phyloP scores from a whole-genome alignment of 306 rosid genomes.

The Abrus precatorius region DNA sequence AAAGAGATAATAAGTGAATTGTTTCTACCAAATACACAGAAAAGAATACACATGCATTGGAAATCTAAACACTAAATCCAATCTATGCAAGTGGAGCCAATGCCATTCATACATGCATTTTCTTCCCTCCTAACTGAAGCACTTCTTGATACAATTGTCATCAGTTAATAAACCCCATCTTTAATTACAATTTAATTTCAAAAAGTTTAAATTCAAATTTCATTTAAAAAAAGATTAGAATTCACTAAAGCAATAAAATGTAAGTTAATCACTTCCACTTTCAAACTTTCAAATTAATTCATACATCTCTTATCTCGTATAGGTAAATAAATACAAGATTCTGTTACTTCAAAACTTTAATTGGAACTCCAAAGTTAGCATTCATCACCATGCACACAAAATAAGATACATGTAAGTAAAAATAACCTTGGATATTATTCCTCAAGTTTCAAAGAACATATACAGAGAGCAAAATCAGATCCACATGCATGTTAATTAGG shows the following conservation, averaged over 20 bases:
- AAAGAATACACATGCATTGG: slow-evolving; percentile 9
- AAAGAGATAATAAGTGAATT: not conserved
- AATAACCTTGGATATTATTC: not conserved
- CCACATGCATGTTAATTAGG: not conserved
- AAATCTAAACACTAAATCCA: slow-evolving; percentile 4
- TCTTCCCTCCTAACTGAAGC: slow-evolving; percentile 4
- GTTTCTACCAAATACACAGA: slow-evolving; percentile 6
- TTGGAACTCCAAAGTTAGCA: not conserved
- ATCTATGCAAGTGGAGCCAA: slow-evolving; percentile 35
- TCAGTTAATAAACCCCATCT: not conserved
- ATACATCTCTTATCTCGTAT: not conserved
- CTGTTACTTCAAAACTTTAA: not conserved
- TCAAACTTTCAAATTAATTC: not conserved
- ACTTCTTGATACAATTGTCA: not conserved
- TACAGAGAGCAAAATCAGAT: not conserved
- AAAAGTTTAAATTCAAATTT: not conserved
- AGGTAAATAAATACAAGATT: not conserved
- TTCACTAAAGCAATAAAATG: not conserved
- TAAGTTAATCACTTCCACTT: not conserved
- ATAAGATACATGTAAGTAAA: slow-evolving; percentile 40
- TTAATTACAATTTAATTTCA: not conserved
- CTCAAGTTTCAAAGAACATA: not conserved
- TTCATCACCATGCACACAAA: not conserved
- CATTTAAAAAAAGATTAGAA: not conserved
- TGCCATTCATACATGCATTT: not conserved